Percentiles rank a stretch among this genome's conserved stretches.
These are phyloP conservation scores for Rosellinia necatrix DNA, from an alignment of 2,329 filamentous ascomycete species.

Conservation along the genomic window DNA sequence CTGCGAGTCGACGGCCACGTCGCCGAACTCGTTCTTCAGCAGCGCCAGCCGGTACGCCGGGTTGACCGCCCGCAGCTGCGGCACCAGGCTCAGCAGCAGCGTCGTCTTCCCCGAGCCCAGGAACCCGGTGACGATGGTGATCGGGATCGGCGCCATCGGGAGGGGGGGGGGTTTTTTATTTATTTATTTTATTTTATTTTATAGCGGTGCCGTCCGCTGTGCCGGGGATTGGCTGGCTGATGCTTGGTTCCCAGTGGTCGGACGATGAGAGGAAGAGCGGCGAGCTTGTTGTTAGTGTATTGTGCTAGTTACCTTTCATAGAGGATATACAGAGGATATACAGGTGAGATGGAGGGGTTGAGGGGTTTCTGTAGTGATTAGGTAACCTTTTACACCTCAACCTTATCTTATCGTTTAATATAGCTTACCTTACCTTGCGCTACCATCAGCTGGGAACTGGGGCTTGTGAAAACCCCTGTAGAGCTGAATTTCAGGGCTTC, in stretches of 20 bases:
- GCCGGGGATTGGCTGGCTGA: background rate
- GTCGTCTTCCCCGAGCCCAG: conserved; percentile 96
- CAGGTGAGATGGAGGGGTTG: conserved; percentile 15
- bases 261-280: background rate
- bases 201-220: background rate
- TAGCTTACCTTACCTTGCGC: no score
- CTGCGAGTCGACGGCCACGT: conserved; percentile 90
- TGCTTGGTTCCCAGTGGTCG: background rate
- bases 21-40: conserved; percentile 97
- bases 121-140: conserved; percentile 96
- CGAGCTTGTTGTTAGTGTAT: background rate
- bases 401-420: no score
- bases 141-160: conserved; percentile 77
- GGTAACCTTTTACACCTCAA: no score
- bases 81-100: conserved; percentile 89
- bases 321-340: background rate
- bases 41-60: conserved; percentile 84
- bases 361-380: conserved; percentile 17
- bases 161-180: no score
- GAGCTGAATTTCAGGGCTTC: background rate
- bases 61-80: conserved; percentile 78
- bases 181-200: no score
- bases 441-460: background rate
- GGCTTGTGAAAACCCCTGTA: no score
- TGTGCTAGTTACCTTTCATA: background rate